A percentile compares a stretch with the other conserved stretches of the same genome.
phyloP scores from a whole-genome alignment of 371 early-diverging fungal species.

The Saksenaea oblongispora region DNA sequence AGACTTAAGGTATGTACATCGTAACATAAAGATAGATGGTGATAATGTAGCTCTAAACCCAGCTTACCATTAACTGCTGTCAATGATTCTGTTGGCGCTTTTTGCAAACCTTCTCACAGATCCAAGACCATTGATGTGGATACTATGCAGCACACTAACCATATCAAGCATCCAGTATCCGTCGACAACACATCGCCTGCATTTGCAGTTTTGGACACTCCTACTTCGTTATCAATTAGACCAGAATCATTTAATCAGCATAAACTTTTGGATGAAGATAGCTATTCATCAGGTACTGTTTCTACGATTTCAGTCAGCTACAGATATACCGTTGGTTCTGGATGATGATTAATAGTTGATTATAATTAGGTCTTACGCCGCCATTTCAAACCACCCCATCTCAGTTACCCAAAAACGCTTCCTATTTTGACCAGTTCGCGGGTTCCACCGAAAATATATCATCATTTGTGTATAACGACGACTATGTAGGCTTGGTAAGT shows the following conservation, averaged over 20 bases:
- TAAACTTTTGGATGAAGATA: background rate
- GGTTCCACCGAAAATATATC: constrained; percentile 24
- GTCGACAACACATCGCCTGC: constrained; percentile 2
- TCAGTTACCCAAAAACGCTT: constrained; percentile 7
- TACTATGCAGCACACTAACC: constrained; percentile 18
- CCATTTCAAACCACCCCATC: constrained; percentile 10
- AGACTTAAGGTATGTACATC: constrained; percentile 17
- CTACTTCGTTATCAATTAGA: background rate
- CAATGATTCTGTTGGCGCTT: background rate
- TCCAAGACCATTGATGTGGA: constrained; percentile 41
- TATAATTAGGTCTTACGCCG: constrained; percentile 9
- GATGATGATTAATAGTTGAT: background rate
- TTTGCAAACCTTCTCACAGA: constrained; percentile 13
- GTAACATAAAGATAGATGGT: background rate
- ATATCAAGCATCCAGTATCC: background rate
- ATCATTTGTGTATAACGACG: constrained; percentile 16
- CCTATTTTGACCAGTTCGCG: constrained; percentile 19
- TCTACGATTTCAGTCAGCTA: background rate
- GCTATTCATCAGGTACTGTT: background rate
- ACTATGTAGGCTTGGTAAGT: constrained; percentile 27
- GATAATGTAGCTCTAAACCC: background rate
- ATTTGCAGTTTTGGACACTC: background rate
- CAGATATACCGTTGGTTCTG: background rate
- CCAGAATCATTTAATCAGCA: background rate
- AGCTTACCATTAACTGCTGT: background rate